phyloP scores from a whole-genome alignment of 2,329 filamentous ascomycete species.

The Orbilia brochopaga region DNA sequence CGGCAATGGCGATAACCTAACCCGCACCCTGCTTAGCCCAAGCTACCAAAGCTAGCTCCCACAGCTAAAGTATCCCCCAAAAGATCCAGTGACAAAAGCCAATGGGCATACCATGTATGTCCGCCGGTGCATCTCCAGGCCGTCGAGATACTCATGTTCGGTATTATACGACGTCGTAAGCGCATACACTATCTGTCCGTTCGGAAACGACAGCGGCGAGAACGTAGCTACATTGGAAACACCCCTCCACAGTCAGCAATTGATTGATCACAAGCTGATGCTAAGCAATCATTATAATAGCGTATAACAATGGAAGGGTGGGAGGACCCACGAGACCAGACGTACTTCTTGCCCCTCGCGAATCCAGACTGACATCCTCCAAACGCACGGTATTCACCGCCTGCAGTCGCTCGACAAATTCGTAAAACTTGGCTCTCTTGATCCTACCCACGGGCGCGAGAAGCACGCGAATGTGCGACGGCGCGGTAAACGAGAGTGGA shows the following conservation, averaged over 20 bases:
- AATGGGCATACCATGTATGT: slow-evolving; percentile 52
- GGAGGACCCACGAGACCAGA: slow-evolving; percentile 38
- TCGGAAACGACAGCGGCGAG: slow-evolving; percentile 84
- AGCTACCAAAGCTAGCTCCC: slow-evolving; percentile 23
- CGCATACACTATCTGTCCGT: slow-evolving; percentile 86
- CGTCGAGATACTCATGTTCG: slow-evolving; percentile 55
- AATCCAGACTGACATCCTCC: slow-evolving; percentile 84
- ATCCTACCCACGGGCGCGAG: slow-evolving; percentile 87
- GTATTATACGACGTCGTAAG: slow-evolving; percentile 84
- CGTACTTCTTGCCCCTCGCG: slow-evolving; percentile 83
- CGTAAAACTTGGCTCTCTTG: slow-evolving; percentile 77
- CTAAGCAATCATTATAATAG: not conserved
- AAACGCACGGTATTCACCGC: slow-evolving; percentile 81
- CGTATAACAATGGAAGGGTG: slow-evolving; percentile 31
- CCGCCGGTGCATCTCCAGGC: slow-evolving; percentile 54
- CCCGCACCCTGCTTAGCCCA: slow-evolving; percentile 42
- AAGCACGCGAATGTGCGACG: slow-evolving; percentile 86
- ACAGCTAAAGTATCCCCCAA: too few relatives aligned
- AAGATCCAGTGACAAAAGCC: not conserved
- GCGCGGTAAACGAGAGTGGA: slow-evolving; percentile 86
- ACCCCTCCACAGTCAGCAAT: too few relatives aligned
- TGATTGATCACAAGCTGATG: too few relatives aligned
- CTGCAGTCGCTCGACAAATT: slow-evolving; percentile 78
- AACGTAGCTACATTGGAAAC: slow-evolving; percentile 85
- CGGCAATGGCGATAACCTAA: slow-evolving; percentile 77